Conservation (phyloP, 768 basidiomycete genomes). For the Boletellus emodensis region DNA sequence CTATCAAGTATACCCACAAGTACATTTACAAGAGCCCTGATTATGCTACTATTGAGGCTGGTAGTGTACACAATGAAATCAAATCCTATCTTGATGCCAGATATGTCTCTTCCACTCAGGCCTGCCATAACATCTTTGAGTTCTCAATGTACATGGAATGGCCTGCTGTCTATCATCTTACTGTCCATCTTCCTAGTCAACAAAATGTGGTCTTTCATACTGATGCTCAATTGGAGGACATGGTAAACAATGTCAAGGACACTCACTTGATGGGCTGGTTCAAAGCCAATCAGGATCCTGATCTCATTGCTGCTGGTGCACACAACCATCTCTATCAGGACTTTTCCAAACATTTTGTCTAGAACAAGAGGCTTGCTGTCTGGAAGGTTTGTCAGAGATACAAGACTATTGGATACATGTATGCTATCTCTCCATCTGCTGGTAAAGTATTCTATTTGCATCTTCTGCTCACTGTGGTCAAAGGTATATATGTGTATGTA, state of each 20-base stretch:
- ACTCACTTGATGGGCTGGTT: conserved; percentile 33
- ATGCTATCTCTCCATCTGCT: neutral
- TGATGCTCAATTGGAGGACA: conserved; percentile 15
- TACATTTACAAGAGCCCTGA: conserved; percentile 42
- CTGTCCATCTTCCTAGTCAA: neutral
- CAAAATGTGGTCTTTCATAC: conserved; percentile 25
- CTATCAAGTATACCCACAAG: conserved; percentile 37
- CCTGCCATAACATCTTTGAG: neutral
- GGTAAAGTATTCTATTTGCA: neutral
- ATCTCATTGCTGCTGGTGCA: conserved; percentile 1
- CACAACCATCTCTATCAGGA: conserved; percentile 31
- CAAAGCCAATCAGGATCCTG: conserved; percentile 23
- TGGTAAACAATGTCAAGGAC: conserved; percentile 10
- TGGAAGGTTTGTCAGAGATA: conserved; percentile 29
- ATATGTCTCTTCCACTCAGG: neutral
- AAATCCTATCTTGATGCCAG: neutral
- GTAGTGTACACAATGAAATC: no score
- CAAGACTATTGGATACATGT: conserved; percentile 15
- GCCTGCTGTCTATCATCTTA: conserved; percentile 1
- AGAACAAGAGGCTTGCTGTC: neutral
- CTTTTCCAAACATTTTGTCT: conserved; percentile 31
- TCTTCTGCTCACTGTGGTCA: neutral
- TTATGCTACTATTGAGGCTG: no score
- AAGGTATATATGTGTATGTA: no score
- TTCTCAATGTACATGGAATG: conserved; percentile 3